Percentiles rank a stretch among this genome's conserved stretches.
Conservation (phyloP, 176 grass and related monocot species). For the Bonia amplexicaulis region DNA sequence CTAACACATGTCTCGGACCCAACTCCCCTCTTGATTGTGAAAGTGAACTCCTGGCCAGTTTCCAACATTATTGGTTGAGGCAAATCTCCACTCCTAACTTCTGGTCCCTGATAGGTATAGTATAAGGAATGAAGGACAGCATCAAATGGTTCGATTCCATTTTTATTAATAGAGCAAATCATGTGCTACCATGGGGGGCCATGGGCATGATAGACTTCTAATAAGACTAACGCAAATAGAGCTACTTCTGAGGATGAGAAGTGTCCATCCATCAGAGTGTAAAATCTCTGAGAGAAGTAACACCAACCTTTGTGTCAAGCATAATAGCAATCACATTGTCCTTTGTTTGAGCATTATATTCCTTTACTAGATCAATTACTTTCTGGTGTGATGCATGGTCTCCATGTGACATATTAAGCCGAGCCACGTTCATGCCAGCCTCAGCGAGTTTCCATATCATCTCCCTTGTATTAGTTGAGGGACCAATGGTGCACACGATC, state of each 20-base stretch:
- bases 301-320: slow-evolving; percentile 91
- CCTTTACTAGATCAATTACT: slow-evolving; percentile 88
- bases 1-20: slow-evolving; percentile 87
- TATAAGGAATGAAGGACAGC: neutral
- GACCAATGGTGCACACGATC: slow-evolving; percentile 97
- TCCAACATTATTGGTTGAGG: slow-evolving; percentile 67
- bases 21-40: slow-evolving; percentile 83
- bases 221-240: slow-evolving; percentile 14
- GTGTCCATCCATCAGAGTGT: slow-evolving; percentile 5
- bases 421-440: slow-evolving; percentile 85
- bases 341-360: slow-evolving; percentile 80
- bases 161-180: slow-evolving; percentile 3
- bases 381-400: slow-evolving; percentile 92
- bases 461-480: slow-evolving; percentile 85
- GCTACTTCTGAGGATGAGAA: neutral
- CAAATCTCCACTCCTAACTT: slow-evolving; percentile 95
- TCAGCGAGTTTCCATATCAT: slow-evolving; percentile 96
- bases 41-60: slow-evolving; percentile 73
- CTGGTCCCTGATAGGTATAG: slow-evolving; percentile 67
- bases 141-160: slow-evolving; percentile 12
- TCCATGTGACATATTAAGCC: slow-evolving; percentile 94
- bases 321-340: slow-evolving; percentile 91
- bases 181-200: neutral
- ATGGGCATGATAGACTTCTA: neutral
- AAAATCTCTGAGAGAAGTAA: slow-evolving; percentile 15